These are phyloP conservation scores for Neopestalotiopsis sp. DNA, from an alignment of 2,329 filamentous ascomycete species.

Conservation along the genomic window DNA sequence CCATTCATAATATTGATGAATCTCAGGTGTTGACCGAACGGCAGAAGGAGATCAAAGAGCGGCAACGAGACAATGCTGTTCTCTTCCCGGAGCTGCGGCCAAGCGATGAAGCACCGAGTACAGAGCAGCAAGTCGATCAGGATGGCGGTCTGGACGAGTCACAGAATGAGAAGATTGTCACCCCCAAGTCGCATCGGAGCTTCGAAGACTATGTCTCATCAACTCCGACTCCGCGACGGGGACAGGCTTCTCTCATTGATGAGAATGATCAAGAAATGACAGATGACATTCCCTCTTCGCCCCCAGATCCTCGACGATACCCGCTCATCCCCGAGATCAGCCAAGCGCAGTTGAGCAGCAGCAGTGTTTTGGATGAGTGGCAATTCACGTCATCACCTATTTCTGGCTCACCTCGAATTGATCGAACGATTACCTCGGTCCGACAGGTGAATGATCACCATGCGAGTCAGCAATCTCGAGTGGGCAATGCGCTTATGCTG, in stretches of 20 bases:
- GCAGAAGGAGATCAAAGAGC: conserved; percentile 77
- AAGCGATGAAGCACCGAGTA: conserved; percentile 40
- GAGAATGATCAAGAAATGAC: conserved; percentile 52
- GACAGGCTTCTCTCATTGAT: conserved; percentile 50
- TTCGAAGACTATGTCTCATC: conserved; percentile 61
- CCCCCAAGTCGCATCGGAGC: conserved; percentile 49
- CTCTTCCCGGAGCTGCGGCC: conserved; percentile 73
- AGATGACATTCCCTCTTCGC: conserved; percentile 62
- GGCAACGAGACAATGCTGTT: conserved; percentile 69
- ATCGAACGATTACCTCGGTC: conserved; percentile 29
- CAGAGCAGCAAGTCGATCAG: conserved; percentile 15
- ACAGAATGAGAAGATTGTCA: conserved; percentile 38
- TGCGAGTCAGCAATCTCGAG: not conserved
- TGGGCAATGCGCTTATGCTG: not conserved
- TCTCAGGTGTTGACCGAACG: conserved; percentile 80
- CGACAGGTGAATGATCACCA: not conserved
- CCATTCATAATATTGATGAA: conserved; percentile 54
- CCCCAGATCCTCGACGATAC: conserved; percentile 59
- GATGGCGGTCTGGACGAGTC: conserved; percentile 20
- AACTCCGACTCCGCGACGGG: conserved; percentile 65
- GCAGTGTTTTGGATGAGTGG: conserved; percentile 51
- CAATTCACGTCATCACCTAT: conserved; percentile 61
- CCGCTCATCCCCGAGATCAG: conserved; percentile 56
- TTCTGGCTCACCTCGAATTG: conserved; percentile 52
- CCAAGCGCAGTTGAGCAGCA: conserved; percentile 50